Base-by-base conservation (phyloP, 208 protist genomes). In the Lotmaria passim region DNA sequence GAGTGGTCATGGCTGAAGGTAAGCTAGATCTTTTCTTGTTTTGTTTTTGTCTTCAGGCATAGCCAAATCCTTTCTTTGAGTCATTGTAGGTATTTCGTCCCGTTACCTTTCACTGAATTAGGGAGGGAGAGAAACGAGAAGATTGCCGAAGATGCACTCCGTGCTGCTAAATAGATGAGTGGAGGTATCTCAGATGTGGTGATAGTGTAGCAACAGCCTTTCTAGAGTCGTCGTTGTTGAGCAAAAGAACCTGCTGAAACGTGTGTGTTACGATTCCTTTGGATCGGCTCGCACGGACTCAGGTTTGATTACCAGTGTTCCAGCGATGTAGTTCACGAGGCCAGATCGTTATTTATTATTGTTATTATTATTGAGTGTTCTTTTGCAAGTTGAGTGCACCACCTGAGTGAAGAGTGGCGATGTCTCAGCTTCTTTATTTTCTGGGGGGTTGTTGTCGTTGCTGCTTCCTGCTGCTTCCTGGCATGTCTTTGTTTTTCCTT, bases 171-270 rank as follows among this genome's bases (percentile, higher is more conserved):
- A n/a, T n/a, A n/a, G n/a, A n/a, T n/a, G n/a, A n/a, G n/a, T n/a
- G n/a, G n/a, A n/a, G n/a, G n/a, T n/a, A n/a, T n/a, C n/a, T n/a
- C n/a, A n/a, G n/a, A n/a, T n/a, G n/a, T n/a, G n/a, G n/a, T n/a
- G n/a, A n/a, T n/a, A 52, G 47, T 31, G 8, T 8, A 2, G 53
- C 33, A 59, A 15, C 41, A 65, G 68, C 68, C 68, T 52, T 66
- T 60, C 38, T 73, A 73, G 68, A 73, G 68, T 73, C 68, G 66
- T 73, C 58, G 68, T 26, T 58, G 68, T 58, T 60, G 58, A 73
- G 51, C 57, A 24, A 39, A 24, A 31, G n/a, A n/a, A n/a, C n/a
- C n/a, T n/a, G n/a, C n/a, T n/a, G n/a, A n/a, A n/a, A n/a, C n/a
- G n/a, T 64, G 30, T 34, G 10, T 55, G 47, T 48, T 24, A 5